Conservation (phyloP, 148 eudicot genomes). For the Rhododendron simsii region DNA sequence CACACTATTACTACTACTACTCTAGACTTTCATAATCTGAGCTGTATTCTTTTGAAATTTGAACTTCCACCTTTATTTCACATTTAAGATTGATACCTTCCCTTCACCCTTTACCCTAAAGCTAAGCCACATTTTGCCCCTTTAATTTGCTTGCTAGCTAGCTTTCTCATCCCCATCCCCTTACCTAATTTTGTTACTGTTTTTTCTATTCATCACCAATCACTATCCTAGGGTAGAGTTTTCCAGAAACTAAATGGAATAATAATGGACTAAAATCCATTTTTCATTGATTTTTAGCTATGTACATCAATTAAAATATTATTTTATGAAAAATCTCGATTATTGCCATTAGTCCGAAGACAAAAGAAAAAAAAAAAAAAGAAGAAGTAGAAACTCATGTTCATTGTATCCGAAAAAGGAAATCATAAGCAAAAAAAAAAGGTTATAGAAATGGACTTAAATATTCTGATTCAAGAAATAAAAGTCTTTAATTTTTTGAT, state of each 20-base stretch:
- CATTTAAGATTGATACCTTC: conserved; percentile 12
- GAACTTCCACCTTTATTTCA: conserved; percentile 1
- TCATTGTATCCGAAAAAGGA: no score
- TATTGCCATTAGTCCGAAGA: no score
- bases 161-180: background rate
- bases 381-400: no score
- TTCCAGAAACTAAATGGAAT: background rate
- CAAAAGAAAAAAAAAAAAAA: no score
- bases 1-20: background rate
- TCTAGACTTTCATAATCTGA: background rate
- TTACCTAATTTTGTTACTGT: conserved; percentile 5
- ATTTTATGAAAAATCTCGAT: no score
- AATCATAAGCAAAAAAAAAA: background rate
- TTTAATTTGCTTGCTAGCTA: background rate
- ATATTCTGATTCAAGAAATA: background rate
- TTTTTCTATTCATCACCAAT: background rate
- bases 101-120: conserved; percentile 9
- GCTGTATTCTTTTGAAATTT: conserved; percentile 6
- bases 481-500: background rate
- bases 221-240: background rate
- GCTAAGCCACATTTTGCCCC: background rate
- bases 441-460: background rate
- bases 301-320: no score
- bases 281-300: no score
- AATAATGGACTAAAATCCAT: background rate